These are phyloP conservation scores for Podochytrium sp. DNA, from an alignment of 192 early-diverging fungal species.

Conservation along the genomic window DNA sequence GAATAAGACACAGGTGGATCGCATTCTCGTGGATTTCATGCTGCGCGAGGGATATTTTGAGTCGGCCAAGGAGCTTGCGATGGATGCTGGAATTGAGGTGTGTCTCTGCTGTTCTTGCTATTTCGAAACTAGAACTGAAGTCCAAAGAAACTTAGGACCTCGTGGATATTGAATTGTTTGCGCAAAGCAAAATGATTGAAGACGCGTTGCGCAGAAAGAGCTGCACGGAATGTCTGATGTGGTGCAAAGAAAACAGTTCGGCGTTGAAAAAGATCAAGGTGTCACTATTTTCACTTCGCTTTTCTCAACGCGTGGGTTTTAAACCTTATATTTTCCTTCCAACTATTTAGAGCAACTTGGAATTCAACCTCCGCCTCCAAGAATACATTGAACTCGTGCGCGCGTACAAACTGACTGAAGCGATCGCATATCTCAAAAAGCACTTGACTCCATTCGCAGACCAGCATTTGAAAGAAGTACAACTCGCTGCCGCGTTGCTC, in stretches of 20 bases:
- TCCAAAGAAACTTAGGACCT: slow-evolving; percentile 58
- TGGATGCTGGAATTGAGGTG: slow-evolving; percentile 68
- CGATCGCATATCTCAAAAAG: slow-evolving; percentile 87
- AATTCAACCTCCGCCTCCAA: slow-evolving; percentile 94
- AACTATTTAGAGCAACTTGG: slow-evolving; percentile 96
- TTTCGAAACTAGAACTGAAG: not conserved
- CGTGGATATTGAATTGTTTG: slow-evolving; percentile 92
- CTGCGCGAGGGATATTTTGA: slow-evolving; percentile 81
- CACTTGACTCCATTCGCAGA: slow-evolving; percentile 78
- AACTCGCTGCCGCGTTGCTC: slow-evolving; percentile 88
- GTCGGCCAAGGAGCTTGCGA: slow-evolving; percentile 70
- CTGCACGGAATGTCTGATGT: slow-evolving; percentile 86
- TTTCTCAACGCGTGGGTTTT: too few relatives aligned
- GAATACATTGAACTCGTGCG: slow-evolving; percentile 92
- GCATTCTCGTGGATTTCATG: slow-evolving; percentile 95
- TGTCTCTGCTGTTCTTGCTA: not conserved
- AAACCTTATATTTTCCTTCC: too few relatives aligned
- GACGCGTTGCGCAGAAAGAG: slow-evolving; percentile 74
- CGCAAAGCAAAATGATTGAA: slow-evolving; percentile 79
- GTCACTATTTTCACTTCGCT: too few relatives aligned
- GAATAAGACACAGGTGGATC: slow-evolving; percentile 83
- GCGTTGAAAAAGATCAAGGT: slow-evolving; percentile 89
- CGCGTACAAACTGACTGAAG: slow-evolving; percentile 63
- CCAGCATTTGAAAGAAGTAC: slow-evolving; percentile 77
- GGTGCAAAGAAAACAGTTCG: slow-evolving; percentile 94